Conservation (phyloP, 2,329 filamentous ascomycete genomes). For the Clonostachys chloroleuca region DNA sequence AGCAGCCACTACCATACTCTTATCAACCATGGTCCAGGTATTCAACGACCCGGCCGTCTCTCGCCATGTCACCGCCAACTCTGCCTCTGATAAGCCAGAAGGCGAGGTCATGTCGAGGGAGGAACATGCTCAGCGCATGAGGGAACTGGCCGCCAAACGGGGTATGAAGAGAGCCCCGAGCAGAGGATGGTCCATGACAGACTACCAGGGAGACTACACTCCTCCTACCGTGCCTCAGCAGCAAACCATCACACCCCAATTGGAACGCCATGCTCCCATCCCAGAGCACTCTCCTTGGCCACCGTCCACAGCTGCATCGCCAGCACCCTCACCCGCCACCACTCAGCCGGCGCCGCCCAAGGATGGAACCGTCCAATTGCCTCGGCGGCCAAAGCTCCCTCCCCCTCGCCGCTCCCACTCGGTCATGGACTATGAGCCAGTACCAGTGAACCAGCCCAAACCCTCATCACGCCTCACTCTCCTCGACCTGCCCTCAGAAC, state of each 20-base stretch:
- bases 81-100: slow-evolving; percentile 3
- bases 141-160: slow-evolving; percentile 29
- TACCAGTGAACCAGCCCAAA: slow-evolving; percentile 35
- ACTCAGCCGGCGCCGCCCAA: slow-evolving; percentile 5
- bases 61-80: neutral
- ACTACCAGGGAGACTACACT: slow-evolving; percentile 28
- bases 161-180: slow-evolving; percentile 25
- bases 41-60: slow-evolving; percentile 13
- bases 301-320: neutral
- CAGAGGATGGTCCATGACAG: slow-evolving; percentile 41
- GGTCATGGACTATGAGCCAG: slow-evolving; percentile 54
- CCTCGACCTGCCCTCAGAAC: slow-evolving; percentile 50
- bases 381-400: slow-evolving; percentile 27
- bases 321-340: neutral
- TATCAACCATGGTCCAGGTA: slow-evolving; percentile 23
- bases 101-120: slow-evolving; percentile 27
- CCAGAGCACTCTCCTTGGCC: slow-evolving; percentile 19
- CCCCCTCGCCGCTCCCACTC: slow-evolving; percentile 53
- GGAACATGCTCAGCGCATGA: slow-evolving; percentile 31
- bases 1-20: too few species aligned
- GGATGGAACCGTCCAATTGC: slow-evolving; percentile 13
- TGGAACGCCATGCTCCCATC: slow-evolving; percentile 21
- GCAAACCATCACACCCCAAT: slow-evolving; percentile 12
- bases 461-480: slow-evolving; percentile 41
- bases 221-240: slow-evolving; percentile 7